phyloP scores from a whole-genome alignment of 2,329 filamentous ascomycete species.

The Ambrosiella beaveri region DNA sequence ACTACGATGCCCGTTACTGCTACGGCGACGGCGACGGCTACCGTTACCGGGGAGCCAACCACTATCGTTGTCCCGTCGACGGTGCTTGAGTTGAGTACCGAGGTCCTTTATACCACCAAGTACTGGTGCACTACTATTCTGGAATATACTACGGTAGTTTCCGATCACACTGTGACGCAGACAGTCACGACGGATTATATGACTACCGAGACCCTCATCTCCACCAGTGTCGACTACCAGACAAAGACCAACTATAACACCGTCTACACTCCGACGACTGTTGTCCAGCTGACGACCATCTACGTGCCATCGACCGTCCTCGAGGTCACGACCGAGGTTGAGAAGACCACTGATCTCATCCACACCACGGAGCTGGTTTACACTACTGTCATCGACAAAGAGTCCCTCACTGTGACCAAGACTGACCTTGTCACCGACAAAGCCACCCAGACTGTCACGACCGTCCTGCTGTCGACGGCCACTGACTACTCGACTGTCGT shows the following conservation, averaged over 20 bases:
- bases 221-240: neutral
- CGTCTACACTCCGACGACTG: neutral
- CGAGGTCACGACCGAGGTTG: neutral
- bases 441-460: neutral
- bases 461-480: neutral
- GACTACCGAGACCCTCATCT: neutral
- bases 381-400: neutral
- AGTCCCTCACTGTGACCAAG: neutral
- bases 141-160: neutral
- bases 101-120: constrained; percentile 3
- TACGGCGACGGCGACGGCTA: neutral
- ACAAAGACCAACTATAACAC: constrained; percentile 1
- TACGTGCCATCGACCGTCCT: neutral
- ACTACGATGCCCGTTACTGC: constrained; percentile 1
- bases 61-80: constrained; percentile 7
- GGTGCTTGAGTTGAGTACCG: neutral
- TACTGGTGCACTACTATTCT: neutral
- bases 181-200: no score
- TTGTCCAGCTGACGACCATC: neutral
- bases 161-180: neutral
- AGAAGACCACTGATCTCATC: neutral
- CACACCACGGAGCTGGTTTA: neutral
- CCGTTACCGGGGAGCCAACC: constrained; percentile 1
- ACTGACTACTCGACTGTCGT: constrained; percentile 1
- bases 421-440: neutral